Percentiles rank a stretch among this genome's conserved stretches.
Evolutionary conservation across 2,329 filamentous ascomycete genomes (phyloP).

Genomic region (Aureobasidium sp.): DNA sequence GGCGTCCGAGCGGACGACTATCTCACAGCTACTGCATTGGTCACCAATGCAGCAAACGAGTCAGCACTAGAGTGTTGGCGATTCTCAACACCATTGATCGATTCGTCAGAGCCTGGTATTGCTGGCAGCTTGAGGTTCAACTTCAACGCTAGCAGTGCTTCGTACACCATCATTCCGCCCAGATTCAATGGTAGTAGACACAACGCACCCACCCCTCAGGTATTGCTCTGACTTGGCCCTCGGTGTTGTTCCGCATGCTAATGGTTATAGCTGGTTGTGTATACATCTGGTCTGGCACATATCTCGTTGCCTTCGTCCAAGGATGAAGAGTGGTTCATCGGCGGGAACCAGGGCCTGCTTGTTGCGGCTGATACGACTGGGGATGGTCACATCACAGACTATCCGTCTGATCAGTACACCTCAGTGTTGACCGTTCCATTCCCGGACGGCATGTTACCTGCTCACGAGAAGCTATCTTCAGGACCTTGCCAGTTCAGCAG

Average conservation of each 20-base stretch:
- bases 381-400: constrained; percentile 28
- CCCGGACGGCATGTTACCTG: constrained; percentile 19
- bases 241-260: background rate
- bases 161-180: constrained; percentile 29
- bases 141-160: constrained; percentile 24
- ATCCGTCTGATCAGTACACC: constrained; percentile 29
- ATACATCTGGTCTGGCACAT: constrained; percentile 29
- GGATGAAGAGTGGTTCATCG: constrained; percentile 28
- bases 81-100: constrained; percentile 25
- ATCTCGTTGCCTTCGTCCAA: constrained; percentile 24
- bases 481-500: constrained; percentile 16
- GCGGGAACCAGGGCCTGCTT: constrained; percentile 28
- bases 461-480: constrained; percentile 8
- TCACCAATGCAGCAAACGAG: constrained; percentile 27
- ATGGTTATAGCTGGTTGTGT: constrained; percentile 25
- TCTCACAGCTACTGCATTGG: constrained; percentile 29
- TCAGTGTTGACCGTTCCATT: constrained; percentile 27
- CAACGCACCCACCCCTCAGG: constrained; percentile 29
- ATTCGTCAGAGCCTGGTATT: constrained; percentile 26
- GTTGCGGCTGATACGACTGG: constrained; percentile 29
- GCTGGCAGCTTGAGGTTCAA: constrained; percentile 22
- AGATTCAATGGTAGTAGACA: constrained; percentile 30
- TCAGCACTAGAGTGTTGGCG: constrained; percentile 32
- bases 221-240: constrained; percentile 4
- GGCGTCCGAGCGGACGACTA: constrained; percentile 17